A percentile compares a stretch with the other conserved stretches of the same genome.
These are phyloP conservation scores for Leccinellum rugosiceps DNA, from an alignment of 768 basidiomycete species.

Conservation along the genomic window DNA sequence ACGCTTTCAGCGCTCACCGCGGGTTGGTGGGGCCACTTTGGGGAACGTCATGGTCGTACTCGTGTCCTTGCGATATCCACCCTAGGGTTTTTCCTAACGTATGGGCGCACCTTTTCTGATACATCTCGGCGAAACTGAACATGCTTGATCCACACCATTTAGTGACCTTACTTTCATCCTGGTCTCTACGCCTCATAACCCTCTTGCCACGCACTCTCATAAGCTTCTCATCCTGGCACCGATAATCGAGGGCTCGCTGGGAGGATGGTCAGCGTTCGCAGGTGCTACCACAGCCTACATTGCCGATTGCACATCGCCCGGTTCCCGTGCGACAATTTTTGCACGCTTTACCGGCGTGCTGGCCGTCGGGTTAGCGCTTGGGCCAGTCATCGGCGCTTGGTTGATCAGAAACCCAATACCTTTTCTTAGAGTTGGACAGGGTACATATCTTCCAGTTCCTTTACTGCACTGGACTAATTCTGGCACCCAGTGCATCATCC, in stretches of 20 bases:
- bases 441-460: slow-evolving; percentile 13
- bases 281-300: slow-evolving; percentile 66
- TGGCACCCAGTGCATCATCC: slow-evolving; percentile 27
- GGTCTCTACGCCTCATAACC: slow-evolving; percentile 64
- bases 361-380: slow-evolving; percentile 73
- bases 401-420: slow-evolving; percentile 44
- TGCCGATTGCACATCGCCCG: slow-evolving; percentile 79
- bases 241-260: slow-evolving; percentile 73
- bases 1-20: slow-evolving; percentile 77
- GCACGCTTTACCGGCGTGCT: slow-evolving; percentile 71
- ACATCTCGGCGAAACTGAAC: not conserved
- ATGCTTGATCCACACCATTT: slow-evolving; percentile 3
- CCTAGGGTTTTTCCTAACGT: slow-evolving; percentile 73
- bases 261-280: slow-evolving; percentile 68
- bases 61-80: slow-evolving; percentile 65
- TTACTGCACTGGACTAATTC: slow-evolving; percentile 6
- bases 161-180: slow-evolving; percentile 81
- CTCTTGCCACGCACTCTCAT: slow-evolving; percentile 63
- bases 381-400: slow-evolving; percentile 65
- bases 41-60: slow-evolving; percentile 75
- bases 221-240: slow-evolving; percentile 75
- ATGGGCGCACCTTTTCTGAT: slow-evolving; percentile 33
- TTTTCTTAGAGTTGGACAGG: slow-evolving; percentile 26
- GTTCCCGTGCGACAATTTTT: slow-evolving; percentile 70
- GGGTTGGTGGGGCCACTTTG: slow-evolving; percentile 82